These are phyloP conservation scores for Gloeophyllum trabeum DNA, from an alignment of 768 basidiomycete species.

Conservation along the genomic window DNA sequence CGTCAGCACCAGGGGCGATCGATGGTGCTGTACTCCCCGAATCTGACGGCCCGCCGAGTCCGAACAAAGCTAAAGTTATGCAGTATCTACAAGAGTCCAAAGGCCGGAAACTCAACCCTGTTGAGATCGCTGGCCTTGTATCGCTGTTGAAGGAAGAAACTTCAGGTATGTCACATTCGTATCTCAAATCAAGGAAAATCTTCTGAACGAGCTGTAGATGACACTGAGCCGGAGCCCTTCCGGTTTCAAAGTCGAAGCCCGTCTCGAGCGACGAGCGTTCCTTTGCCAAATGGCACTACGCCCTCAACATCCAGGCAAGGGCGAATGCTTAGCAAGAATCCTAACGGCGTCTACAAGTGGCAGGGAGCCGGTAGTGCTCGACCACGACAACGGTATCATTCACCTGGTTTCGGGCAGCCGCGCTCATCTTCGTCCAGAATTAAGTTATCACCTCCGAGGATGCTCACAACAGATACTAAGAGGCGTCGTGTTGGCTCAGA, in stretches of 20 bases:
- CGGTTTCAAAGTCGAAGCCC: conserved; percentile 46
- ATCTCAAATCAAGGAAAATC: conserved; percentile 1
- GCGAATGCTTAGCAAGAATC: conserved; percentile 53
- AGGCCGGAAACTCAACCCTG: conserved; percentile 34
- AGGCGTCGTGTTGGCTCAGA: conserved; percentile 48
- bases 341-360: conserved; percentile 66
- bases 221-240: conserved; percentile 42
- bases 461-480: conserved; percentile 38
- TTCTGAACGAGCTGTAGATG: conserved; percentile 13
- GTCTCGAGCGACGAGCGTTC: conserved; percentile 26
- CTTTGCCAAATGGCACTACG: conserved; percentile 10
- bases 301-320: conserved; percentile 23
- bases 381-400: conserved; percentile 57
- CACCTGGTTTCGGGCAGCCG: conserved; percentile 55
- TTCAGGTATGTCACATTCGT: conserved; percentile 23
- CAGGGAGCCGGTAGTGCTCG: conserved; percentile 69
- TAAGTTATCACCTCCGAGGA: conserved; percentile 27
- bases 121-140: conserved; percentile 44
- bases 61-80: conserved; percentile 36
- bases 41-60: conserved; percentile 20
- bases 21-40: no score
- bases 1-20: no score
- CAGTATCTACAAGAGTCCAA: conserved; percentile 36
- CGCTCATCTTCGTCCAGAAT: conserved; percentile 34
- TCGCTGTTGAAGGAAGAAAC: conserved; percentile 41